phyloP scores from a whole-genome alignment of 148 eudicot genomes.

The Rheum nobile region DNA sequence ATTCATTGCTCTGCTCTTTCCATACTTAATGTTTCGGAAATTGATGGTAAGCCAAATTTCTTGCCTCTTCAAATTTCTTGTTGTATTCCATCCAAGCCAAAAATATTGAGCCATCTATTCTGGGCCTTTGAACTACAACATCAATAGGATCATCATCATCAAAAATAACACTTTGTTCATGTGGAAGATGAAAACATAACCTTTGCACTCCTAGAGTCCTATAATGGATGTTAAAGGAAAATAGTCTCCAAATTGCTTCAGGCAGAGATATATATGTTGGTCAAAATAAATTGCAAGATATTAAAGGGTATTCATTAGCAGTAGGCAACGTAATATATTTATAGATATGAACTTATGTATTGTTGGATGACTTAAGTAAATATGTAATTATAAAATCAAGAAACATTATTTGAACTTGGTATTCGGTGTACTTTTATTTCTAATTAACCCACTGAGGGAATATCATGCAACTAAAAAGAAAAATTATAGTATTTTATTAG shows the following conservation, averaged over 20 bases:
- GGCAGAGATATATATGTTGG: background rate
- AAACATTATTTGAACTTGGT: too few relatives aligned
- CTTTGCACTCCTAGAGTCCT: background rate
- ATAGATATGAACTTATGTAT: too few relatives aligned
- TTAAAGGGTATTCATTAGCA: background rate
- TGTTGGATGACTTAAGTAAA: too few relatives aligned
- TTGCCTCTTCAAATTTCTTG: background rate
- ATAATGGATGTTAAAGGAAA: background rate
- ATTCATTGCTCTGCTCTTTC: background rate
- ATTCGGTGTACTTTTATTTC: too few relatives aligned
- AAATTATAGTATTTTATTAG: too few relatives aligned
- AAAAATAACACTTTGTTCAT: too few relatives aligned
- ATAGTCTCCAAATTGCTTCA: background rate
- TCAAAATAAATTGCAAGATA: conserved; percentile 11
- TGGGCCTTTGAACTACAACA: background rate
- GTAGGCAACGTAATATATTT: conserved; percentile 4
- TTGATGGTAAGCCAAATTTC: background rate
- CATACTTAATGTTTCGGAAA: background rate
- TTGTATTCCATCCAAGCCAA: background rate
- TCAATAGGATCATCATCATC: background rate
- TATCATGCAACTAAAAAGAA: too few relatives aligned
- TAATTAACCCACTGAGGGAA: too few relatives aligned
- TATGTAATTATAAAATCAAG: too few relatives aligned
- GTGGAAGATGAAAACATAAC: conserved; percentile 3
- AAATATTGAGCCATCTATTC: background rate